These are phyloP conservation scores for Zasmidium angulare DNA, from an alignment of 2,329 filamentous ascomycete species.

Conservation along the genomic window DNA sequence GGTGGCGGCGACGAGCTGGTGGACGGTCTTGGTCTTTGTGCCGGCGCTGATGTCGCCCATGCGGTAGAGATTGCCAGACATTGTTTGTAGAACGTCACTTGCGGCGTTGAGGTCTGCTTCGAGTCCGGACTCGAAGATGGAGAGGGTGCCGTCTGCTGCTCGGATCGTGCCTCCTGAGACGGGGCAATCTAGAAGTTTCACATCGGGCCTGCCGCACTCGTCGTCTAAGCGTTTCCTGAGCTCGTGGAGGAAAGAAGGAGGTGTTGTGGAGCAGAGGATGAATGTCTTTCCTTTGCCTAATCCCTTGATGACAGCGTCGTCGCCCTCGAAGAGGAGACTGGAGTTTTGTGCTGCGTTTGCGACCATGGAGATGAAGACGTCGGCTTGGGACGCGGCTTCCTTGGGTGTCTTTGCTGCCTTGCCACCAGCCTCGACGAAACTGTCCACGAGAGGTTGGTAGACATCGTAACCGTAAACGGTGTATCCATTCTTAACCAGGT, in stretches of 20 bases:
- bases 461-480: slow-evolving; percentile 70
- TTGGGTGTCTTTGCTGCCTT: slow-evolving; percentile 58
- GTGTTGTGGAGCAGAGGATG: slow-evolving; percentile 69
- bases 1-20: slow-evolving; percentile 59
- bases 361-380: slow-evolving; percentile 72
- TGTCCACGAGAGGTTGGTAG: slow-evolving; percentile 64
- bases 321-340: slow-evolving; percentile 61
- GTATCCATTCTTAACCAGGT: slow-evolving; percentile 68
- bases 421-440: slow-evolving; percentile 64
- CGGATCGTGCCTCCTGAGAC: slow-evolving; percentile 70
- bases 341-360: slow-evolving; percentile 70
- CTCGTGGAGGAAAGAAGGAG: slow-evolving; percentile 63
- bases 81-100: slow-evolving; percentile 59
- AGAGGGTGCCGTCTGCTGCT: slow-evolving; percentile 69
- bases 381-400: slow-evolving; percentile 59
- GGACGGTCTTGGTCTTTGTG: slow-evolving; percentile 59
- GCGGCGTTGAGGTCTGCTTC: slow-evolving; percentile 57
- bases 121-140: slow-evolving; percentile 68
- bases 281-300: slow-evolving; percentile 61
- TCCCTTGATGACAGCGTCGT: slow-evolving; percentile 52
- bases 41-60: slow-evolving; percentile 56
- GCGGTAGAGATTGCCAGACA: slow-evolving; percentile 65
- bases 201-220: slow-evolving; percentile 56
- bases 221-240: slow-evolving; percentile 58
- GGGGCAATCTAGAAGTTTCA: slow-evolving; percentile 68